Evolutionary conservation across 257 asterid genomes (phyloP).

Genomic region (Linaria vulgaris): DNA sequence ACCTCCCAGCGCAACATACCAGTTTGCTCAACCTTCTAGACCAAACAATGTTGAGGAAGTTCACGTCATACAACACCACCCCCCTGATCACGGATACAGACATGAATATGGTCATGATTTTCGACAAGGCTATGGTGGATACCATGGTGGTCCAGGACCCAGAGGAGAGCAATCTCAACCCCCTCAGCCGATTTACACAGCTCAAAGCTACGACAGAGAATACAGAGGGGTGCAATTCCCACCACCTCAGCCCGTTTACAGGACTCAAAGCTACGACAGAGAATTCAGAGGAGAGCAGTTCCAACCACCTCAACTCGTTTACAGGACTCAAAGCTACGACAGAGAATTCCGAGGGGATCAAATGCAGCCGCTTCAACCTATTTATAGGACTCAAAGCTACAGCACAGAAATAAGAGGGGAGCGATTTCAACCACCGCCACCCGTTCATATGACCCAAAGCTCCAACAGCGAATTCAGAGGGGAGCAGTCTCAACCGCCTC

Average conservation of each 20-base stretch:
- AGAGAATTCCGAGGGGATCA: slow-evolving; percentile 21
- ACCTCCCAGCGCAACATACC: slow-evolving; percentile 33
- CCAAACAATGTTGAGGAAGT: slow-evolving; percentile 62
- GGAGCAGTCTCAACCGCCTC: not conserved
- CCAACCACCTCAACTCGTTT: slow-evolving; percentile 17
- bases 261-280: slow-evolving; percentile 28
- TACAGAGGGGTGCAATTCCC: slow-evolving; percentile 9
- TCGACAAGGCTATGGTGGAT: slow-evolving; percentile 34
- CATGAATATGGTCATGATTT: slow-evolving; percentile 34
- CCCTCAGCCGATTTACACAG: slow-evolving; percentile 5
- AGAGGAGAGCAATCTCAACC: slow-evolving; percentile 37
- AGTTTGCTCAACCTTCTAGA: slow-evolving; percentile 28
- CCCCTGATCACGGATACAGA: slow-evolving; percentile 56
- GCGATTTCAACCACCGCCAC: slow-evolving; percentile 25
- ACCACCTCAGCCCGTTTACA: slow-evolving; percentile 33
- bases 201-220: not conserved
- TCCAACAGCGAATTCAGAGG: not conserved
- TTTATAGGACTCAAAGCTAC: slow-evolving; percentile 53
- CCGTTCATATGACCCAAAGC: slow-evolving; percentile 48
- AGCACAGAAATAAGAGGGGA: slow-evolving; percentile 32
- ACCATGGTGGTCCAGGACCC: slow-evolving; percentile 30
- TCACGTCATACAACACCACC: slow-evolving; percentile 64
- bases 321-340: not conserved
- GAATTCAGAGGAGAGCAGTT: slow-evolving; percentile 19
- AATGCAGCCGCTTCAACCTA: slow-evolving; percentile 31